Conservation (phyloP, 192 early-diverging fungal species). For the Coemansia sp. region DNA sequence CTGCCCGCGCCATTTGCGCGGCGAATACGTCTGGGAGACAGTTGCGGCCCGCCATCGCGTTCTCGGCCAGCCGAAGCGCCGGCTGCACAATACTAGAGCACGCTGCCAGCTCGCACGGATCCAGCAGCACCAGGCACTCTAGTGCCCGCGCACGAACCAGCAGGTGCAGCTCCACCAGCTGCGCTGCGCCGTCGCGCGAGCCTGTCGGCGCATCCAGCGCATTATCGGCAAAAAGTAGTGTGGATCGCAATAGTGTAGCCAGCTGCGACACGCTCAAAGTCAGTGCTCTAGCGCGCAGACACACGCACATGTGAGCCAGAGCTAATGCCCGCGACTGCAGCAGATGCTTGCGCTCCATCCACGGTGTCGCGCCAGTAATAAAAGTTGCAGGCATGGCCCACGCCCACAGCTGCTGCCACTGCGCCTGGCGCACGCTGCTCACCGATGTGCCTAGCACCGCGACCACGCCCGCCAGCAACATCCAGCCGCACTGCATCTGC, state of each 20-base stretch:
- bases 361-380: conserved; percentile 28
- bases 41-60: conserved; percentile 18
- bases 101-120: neutral
- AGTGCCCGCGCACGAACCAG: conserved; percentile 28
- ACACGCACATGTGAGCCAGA: conserved; percentile 8
- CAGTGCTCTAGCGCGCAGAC: neutral
- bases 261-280: neutral
- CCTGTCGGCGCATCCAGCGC: conserved; percentile 42
- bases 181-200: conserved; percentile 3
- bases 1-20: conserved; percentile 1
- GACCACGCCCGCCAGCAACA: conserved; percentile 21
- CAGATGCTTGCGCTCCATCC: conserved; percentile 17
- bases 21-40: conserved; percentile 25
- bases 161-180: conserved; percentile 10
- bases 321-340: conserved; percentile 32
- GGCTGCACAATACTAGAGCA: neutral
- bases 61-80: conserved; percentile 28
- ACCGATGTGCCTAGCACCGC: conserved; percentile 9
- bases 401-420: conserved; percentile 34
- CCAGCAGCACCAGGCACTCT: conserved; percentile 21
- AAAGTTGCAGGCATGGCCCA: conserved; percentile 36
- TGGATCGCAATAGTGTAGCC: conserved; percentile 11
- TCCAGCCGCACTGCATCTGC: conserved; percentile 39
- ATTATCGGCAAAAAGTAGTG: conserved; percentile 45
- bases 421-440: neutral